Evolutionary conservation across 306 rosid genomes (phyloP).

Genomic region (Pyrus pyrifolia): DNA sequence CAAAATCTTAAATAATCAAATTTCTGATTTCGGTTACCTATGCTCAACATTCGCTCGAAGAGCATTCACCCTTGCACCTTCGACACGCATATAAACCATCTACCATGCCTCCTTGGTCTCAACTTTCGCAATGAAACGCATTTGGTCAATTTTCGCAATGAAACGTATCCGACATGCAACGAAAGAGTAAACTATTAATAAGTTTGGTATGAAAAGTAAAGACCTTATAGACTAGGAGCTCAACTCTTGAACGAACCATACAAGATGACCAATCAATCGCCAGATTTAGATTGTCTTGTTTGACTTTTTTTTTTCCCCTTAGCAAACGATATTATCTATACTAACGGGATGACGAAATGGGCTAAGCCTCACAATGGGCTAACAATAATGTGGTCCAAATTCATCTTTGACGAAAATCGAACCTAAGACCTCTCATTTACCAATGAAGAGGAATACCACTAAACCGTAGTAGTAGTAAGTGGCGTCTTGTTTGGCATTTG

Average conservation of each 20-base stretch:
- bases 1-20: neutral
- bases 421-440: no score
- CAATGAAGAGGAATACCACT: no score
- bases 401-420: no score
- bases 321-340: no score
- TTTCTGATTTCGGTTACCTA: neutral
- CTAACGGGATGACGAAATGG: fast-evolving
- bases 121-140: neutral
- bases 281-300: neutral
- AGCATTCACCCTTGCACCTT: neutral
- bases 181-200: neutral
- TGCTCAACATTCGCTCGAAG: neutral
- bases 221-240: neutral
- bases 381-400: no score
- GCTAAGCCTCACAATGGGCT: no score
- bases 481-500: neutral
- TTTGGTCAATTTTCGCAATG: neutral
- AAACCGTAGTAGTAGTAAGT: no score
- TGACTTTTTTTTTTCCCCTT: no score
- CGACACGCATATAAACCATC: neutral
- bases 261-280: neutral
- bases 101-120: neutral
- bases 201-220: neutral
- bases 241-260: neutral
- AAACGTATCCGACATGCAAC: neutral